Percentiles rank a stretch among this genome's conserved stretches.
These are phyloP conservation scores for Plasmodium yoelii DNA, from an alignment of 169 alveolate genomes.

Conservation along the genomic window DNA sequence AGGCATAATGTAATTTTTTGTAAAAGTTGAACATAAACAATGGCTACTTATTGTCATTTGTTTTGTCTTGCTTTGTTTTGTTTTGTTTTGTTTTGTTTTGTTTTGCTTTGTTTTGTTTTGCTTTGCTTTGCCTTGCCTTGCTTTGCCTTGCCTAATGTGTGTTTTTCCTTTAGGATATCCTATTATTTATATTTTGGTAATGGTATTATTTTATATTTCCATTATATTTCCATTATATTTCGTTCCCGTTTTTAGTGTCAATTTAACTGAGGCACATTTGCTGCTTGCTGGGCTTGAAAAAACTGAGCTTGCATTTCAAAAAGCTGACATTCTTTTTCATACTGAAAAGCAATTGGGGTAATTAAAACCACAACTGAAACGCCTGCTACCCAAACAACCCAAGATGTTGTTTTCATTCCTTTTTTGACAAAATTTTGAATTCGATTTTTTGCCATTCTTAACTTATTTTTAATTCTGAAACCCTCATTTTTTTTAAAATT, in stretches of 20 bases:
- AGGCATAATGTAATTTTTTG: no score
- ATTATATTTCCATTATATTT: neutral
- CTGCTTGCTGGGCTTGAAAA: conserved; percentile 86
- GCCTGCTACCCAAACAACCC: conserved; percentile 87
- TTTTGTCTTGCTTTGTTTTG: no score
- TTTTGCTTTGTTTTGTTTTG: no score
- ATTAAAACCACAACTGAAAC: conserved; percentile 84
- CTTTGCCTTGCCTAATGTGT: no score
- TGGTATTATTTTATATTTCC: neutral
- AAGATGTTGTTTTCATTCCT: conserved; percentile 80
- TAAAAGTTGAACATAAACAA: no score
- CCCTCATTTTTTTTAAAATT: conserved; percentile 23
- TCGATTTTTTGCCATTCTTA: conserved; percentile 25
- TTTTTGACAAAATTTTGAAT: conserved; percentile 41
- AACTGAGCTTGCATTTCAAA: conserved; percentile 87
- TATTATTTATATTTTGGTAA: neutral
- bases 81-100: no score
- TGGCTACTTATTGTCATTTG: neutral
- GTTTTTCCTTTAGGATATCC: neutral
- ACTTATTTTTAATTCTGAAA: conserved; percentile 18
- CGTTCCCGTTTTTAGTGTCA: conserved; percentile 4
- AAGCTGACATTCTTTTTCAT: conserved; percentile 86
- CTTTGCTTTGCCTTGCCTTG: no score
- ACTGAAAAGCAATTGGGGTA: conserved; percentile 87
- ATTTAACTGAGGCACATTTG: conserved; percentile 83